Evolutionary conservation across 2,329 filamentous ascomycete genomes (phyloP).

Genomic region (Penicillium italicum): DNA sequence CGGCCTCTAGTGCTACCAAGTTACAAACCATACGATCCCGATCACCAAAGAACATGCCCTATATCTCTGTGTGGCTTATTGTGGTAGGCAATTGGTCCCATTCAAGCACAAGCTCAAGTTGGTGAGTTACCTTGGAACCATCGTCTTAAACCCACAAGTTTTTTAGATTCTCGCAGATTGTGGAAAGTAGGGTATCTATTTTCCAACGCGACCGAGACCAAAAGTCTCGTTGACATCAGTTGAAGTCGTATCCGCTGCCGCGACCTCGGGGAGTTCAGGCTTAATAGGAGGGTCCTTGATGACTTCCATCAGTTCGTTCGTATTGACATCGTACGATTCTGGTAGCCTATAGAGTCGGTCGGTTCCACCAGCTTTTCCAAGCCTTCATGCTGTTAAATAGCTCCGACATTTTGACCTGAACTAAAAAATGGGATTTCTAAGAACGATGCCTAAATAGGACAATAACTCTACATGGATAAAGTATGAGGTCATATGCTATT

Average conservation of each 20-base stretch:
- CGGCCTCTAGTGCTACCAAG: not conserved
- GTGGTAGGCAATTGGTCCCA: not conserved
- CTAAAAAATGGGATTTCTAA: not conserved
- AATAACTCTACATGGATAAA: not conserved
- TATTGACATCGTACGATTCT: not conserved
- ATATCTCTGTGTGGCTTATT: not conserved
- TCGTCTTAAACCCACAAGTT: not conserved
- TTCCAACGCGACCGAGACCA: not conserved
- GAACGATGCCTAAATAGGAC: too few species aligned
- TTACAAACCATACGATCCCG: not conserved
- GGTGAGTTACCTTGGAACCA: not conserved
- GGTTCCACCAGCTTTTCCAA: not conserved
- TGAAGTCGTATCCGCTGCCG: not conserved
- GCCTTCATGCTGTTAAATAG: not conserved
- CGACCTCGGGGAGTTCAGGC: not conserved
- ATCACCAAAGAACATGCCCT: not conserved
- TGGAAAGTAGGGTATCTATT: not conserved
- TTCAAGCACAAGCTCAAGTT: not conserved
- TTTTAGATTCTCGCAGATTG: too few species aligned
- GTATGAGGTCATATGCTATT: not conserved
- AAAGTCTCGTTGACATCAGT: not conserved
- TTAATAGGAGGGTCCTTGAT: not conserved
- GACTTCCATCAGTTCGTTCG: not conserved
- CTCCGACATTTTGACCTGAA: not conserved
- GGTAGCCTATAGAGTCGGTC: not conserved